Conservation (phyloP, 1,284 basidiomycete species). For the Ustilago hordei region DNA sequence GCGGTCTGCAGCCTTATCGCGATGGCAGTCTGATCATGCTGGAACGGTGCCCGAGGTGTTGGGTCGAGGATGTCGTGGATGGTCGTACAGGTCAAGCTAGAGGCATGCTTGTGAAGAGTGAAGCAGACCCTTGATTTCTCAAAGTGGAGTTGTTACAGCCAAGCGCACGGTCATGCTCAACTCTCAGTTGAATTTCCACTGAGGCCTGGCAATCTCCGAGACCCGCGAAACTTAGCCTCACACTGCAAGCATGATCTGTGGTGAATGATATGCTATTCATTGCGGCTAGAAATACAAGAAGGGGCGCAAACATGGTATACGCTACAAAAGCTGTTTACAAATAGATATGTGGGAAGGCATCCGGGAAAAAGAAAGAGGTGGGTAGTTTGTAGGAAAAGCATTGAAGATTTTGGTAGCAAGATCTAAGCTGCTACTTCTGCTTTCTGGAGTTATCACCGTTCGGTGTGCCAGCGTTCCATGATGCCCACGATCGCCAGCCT, state of each 20-base stretch:
- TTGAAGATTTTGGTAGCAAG: neutral
- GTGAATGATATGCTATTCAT: neutral
- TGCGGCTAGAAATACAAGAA: constrained; percentile 32
- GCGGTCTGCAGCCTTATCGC: neutral
- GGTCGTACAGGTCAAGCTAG: neutral
- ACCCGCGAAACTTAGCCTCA: neutral
- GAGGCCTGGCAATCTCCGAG: neutral
- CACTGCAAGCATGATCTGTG: neutral
- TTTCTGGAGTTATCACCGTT: constrained; percentile 6
- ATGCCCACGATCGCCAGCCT: constrained; percentile 41
- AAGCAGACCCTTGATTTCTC: neutral
- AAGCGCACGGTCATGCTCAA: neutral
- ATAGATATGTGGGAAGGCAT: neutral
- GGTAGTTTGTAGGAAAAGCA: neutral
- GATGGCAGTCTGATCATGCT: neutral
- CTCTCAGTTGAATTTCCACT: neutral
- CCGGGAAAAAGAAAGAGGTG: neutral
- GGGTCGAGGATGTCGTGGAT: neutral
- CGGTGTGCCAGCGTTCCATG: constrained; percentile 22
- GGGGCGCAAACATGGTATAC: constrained; percentile 26
- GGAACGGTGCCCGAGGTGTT: neutral
- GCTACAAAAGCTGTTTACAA: constrained; percentile 20
- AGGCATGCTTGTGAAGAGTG: neutral
- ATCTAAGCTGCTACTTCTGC: constrained; percentile 7
- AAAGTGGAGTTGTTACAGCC: constrained; percentile 2